Conservation (phyloP, 1,139 yeast species). For the Kurtzmaniella quercitrusa region DNA sequence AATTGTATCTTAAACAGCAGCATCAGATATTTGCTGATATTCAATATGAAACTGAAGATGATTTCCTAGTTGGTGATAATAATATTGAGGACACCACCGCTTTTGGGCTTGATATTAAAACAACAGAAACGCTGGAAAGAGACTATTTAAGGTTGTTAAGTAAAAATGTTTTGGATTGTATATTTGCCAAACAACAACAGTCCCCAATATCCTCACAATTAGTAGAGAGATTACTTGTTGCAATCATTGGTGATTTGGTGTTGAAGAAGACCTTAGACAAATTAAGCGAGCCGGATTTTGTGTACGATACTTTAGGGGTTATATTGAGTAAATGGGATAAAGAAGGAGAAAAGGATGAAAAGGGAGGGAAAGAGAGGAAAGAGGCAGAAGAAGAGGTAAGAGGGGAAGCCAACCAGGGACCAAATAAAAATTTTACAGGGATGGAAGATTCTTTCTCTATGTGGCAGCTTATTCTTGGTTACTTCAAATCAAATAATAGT, state of each 20-base stretch:
- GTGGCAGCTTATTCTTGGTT: too few species aligned
- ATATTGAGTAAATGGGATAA: constrained; percentile 1
- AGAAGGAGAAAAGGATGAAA: constrained; percentile 2
- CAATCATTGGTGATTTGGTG: constrained; percentile 33
- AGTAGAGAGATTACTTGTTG: constrained; percentile 22
- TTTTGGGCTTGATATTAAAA: background rate
- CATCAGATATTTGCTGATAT: background rate
- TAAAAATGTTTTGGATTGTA: constrained; percentile 8
- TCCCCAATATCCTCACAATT: constrained; percentile 26
- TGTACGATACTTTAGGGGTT: constrained; percentile 15
- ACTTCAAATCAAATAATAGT: too few species aligned
- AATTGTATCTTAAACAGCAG: background rate
- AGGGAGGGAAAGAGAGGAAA: constrained; percentile 1
- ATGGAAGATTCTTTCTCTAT: background rate
- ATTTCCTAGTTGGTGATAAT: background rate
- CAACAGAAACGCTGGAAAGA: constrained; percentile 11
- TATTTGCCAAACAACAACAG: constrained; percentile 3
- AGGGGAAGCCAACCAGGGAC: background rate
- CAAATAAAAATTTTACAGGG: background rate
- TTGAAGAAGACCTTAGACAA: constrained; percentile 24
- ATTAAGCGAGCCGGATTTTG: constrained; percentile 28
- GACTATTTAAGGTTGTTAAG: constrained; percentile 25
- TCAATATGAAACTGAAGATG: background rate
- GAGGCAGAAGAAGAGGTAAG: constrained; percentile 4
- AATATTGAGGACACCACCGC: background rate